Base-by-base conservation (phyloP, 345 rosid species). In the Ceriops tagal region DNA sequence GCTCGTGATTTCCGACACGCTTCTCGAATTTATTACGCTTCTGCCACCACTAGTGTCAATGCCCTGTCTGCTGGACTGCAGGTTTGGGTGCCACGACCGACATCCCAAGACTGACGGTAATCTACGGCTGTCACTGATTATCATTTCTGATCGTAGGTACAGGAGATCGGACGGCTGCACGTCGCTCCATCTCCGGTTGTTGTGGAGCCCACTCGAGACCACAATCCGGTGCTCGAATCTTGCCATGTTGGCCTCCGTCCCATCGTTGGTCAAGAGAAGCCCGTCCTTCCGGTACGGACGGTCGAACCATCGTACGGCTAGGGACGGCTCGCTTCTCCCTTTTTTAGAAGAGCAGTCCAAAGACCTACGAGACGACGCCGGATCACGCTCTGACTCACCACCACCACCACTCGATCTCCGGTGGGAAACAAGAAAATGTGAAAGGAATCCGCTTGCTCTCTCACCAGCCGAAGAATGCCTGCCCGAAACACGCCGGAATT, bases 1-100 rank as follows among this genome's bases (percentile, higher is more conserved):
- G 0, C 88, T 83, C 61, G 91, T 90, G 87, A 88, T 81, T 79
- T 92, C 92, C 68, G 98, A 92, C 85, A 87, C 82, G 62, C 96
- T 89, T 82, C 96, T 85, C 62, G 76, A 62, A 31, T 83, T 85
- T 49, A 83, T 87, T 81, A 83, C 84, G 70, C 68, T 75, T 61
- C 85, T 87, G 77, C 91, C 87, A 83, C 70, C 60, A 34, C 4
- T 61, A 7, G 22, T 35, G 1, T 68, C 57, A 2, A 24, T 24
- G n/a, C 69, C 57, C 11, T 8, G 65, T 5, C 61, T 32, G 1
- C 35, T 39, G 35, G 22, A 61, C 67, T 21, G 67, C 55, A 15
- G 63, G 72, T 67, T 43, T 31, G 32, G 64, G 8, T 31, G 47
- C 3, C 66, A 68, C 68, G 67, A 67, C 53, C 72, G 30, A 5